phyloP scores from a whole-genome alignment of 495 filamentous ascomycete genomes.

The Daldinia vernicosa region DNA sequence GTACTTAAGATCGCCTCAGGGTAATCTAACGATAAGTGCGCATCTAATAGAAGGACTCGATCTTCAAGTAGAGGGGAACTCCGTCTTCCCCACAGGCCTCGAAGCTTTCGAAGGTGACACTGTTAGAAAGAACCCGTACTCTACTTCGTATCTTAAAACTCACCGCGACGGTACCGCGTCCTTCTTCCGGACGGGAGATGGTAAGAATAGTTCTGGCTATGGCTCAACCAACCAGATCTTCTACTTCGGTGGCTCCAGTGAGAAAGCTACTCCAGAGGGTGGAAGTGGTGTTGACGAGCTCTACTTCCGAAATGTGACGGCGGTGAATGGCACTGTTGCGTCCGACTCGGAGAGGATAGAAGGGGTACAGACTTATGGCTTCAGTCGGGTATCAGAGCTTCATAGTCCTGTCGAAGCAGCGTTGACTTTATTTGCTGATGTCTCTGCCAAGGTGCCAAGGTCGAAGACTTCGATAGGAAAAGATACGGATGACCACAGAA shows the following conservation, averaged over 20 bases:
- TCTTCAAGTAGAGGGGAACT: conserved; percentile 59
- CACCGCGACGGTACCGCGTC: conserved; percentile 63
- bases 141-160: conserved; percentile 55
- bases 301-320: conserved; percentile 47
- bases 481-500: not conserved
- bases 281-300: conserved; percentile 34
- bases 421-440: conserved; percentile 19
- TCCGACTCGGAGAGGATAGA: conserved; percentile 44
- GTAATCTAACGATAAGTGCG: conserved; percentile 67
- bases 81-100: conserved; percentile 68
- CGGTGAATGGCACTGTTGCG: conserved; percentile 42
- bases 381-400: not conserved
- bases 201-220: conserved; percentile 55
- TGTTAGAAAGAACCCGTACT: conserved; percentile 37
- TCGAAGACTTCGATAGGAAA: not conserved
- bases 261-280: conserved; percentile 13
- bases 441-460: conserved; percentile 1
- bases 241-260: conserved; percentile 52
- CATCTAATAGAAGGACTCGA: conserved; percentile 66
- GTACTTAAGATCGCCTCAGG: conserved; percentile 53
- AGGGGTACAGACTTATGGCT: conserved; percentile 14
- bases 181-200: conserved; percentile 59
- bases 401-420: not conserved
- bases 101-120: conserved; percentile 53
- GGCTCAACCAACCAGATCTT: conserved; percentile 67